Percentiles rank a stretch among this genome's conserved stretches.
phyloP scores from a whole-genome alignment of 2,329 filamentous ascomycete species.

The Coleophoma eucalyptorum region DNA sequence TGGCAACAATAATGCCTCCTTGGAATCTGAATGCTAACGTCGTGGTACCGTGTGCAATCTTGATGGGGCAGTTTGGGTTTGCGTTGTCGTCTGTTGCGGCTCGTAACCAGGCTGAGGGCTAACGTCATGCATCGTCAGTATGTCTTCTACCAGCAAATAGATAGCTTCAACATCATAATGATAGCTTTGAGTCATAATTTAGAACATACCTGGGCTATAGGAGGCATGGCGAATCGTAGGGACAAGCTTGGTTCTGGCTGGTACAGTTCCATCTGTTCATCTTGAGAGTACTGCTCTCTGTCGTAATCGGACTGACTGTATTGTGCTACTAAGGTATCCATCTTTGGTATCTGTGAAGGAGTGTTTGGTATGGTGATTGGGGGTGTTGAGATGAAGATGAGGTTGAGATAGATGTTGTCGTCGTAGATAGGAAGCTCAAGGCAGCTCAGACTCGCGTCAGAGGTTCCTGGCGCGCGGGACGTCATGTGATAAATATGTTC shows the following conservation, averaged over 20 bases:
- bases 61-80: conserved; percentile 97
- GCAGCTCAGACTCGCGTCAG: conserved; percentile 22
- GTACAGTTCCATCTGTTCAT: conserved; percentile 71
- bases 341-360: conserved; percentile 34
- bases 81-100: conserved; percentile 95
- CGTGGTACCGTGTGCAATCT: conserved; percentile 98
- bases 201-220: conserved; percentile 75
- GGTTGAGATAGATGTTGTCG: conserved; percentile 15
- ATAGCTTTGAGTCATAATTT: no score
- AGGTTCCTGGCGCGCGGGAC: not conserved
- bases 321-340: conserved; percentile 91
- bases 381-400: conserved; percentile 5
- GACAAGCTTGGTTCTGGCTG: conserved; percentile 73
- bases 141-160: not conserved
- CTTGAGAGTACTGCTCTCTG: conserved; percentile 61
- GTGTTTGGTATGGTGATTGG: conserved; percentile 8
- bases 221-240: conserved; percentile 92
- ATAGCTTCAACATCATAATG: conserved; percentile 1
- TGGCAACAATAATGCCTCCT: conserved; percentile 96
- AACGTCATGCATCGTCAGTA: not conserved
- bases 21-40: conserved; percentile 98
- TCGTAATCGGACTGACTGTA: conserved; percentile 79
- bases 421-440: conserved; percentile 22
- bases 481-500: conserved; percentile 1
- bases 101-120: conserved; percentile 93